Evolutionary conservation across 495 filamentous ascomycete genomes (phyloP).

Genomic region (Penicillium coprophilum): DNA sequence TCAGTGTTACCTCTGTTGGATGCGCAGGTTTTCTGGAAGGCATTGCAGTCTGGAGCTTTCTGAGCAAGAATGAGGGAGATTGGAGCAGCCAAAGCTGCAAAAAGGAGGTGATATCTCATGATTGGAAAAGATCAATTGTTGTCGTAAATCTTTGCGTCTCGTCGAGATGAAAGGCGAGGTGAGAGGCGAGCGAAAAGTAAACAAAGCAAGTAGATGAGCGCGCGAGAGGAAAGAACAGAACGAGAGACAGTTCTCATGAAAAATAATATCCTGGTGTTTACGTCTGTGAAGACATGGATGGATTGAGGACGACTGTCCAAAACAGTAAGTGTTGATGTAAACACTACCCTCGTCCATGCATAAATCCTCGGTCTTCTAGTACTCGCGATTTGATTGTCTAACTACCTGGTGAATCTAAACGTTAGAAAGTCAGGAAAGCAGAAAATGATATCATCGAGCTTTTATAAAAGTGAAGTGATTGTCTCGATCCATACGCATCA

Average conservation of each 20-base stretch:
- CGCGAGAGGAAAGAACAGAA: neutral
- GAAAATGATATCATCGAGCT: neutral
- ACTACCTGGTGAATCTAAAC: neutral
- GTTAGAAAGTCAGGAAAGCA: neutral
- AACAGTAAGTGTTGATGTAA: neutral
- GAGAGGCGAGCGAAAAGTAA: neutral
- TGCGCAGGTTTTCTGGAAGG: neutral
- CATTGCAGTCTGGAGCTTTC: neutral
- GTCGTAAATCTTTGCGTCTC: neutral
- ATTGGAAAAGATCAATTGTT: neutral
- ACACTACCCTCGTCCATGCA: neutral
- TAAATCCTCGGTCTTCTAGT: neutral
- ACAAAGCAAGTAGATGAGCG: neutral
- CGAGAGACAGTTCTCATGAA: neutral
- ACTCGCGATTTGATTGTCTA: neutral
- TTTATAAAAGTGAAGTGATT: neutral
- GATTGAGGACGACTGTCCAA: neutral
- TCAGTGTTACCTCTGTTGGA: neutral
- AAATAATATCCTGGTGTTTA: neutral
- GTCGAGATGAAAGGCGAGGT: neutral
- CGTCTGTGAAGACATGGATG: neutral
- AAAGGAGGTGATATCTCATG: neutral
- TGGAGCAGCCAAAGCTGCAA: neutral
- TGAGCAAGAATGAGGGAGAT: neutral
- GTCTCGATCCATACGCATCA: neutral